Evolutionary conservation across 1,139 yeast species (phyloP), one percentile per base, ranked within the genome.

Genomic region (Nematodospora anomalae): DNA sequence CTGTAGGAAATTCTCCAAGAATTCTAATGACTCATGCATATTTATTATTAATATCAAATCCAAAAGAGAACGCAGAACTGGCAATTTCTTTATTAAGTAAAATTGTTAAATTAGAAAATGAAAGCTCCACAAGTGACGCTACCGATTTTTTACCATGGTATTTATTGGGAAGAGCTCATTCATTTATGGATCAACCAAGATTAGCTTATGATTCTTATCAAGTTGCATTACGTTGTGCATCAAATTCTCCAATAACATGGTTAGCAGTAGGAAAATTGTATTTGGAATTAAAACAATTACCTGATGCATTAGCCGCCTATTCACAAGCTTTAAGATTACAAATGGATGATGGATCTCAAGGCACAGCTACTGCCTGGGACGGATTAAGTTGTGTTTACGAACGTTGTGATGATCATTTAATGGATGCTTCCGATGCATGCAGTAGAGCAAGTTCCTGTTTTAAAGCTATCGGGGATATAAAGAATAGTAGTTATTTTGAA

Each of bases 241-340:
- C 80, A 13, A 62, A 65, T 24, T 69, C 74, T 10, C 79, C 85
- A 12, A 62, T 78, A 36, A 75, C 83, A 6, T 80, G 87, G 88
- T 57, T 81, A 27, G 79, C 83, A 0, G 79, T 80, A 16, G 88
- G 86, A 1, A 70, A 76, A 18, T 59, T 81, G 34, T 80, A 80
- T 50, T 57, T 80, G 40, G 73, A 72, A 44, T 61, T 79, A 48
- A 74, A 75, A 36, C 87, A 80, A 54, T 56, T 80, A 18, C 75
- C 80, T 3, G 87, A 80, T 50, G 80, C 87, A 0, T 59, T 80
- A 35, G 80, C 83, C 5, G 86, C 86, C 2, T 81, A 78, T 52
- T 74, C 83, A 1, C 84, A 80, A 53, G 85, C 84, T 2, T 67
- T 79, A 25, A 60, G 79, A 32, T 55, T 77, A 16, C 75, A 73